Evolutionary conservation across 495 filamentous ascomycete genomes (phyloP).

Genomic region (Amphirosellinia nigrospora): DNA sequence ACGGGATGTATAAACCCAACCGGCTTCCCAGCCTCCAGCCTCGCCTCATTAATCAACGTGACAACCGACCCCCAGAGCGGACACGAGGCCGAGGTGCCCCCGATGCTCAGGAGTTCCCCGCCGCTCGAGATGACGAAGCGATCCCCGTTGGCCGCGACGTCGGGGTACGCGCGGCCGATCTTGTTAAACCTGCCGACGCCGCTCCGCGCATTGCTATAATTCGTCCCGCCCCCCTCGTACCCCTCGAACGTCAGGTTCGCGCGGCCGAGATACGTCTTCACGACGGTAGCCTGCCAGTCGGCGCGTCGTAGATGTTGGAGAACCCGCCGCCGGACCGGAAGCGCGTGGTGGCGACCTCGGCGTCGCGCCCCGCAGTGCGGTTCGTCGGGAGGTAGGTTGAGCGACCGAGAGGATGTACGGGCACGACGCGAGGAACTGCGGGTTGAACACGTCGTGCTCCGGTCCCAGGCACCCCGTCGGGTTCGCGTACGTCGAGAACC

Average conservation of each 20-base stretch:
- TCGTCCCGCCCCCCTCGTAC: constrained; percentile 39
- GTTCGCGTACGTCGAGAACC: constrained; percentile 49
- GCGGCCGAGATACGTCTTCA: constrained; percentile 57
- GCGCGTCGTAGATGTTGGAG: constrained; percentile 67
- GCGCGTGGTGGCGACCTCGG: constrained; percentile 50
- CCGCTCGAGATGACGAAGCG: constrained; percentile 58
- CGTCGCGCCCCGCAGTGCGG: constrained; percentile 34
- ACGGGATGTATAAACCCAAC: constrained; percentile 69
- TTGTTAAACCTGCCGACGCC: constrained; percentile 53
- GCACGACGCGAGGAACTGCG: constrained; percentile 40
- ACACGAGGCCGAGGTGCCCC: constrained; percentile 42
- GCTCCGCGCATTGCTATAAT: constrained; percentile 29
- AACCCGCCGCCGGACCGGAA: constrained; percentile 69
- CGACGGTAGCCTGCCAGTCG: constrained; percentile 62
- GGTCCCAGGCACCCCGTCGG: constrained; percentile 36
- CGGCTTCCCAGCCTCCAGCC: constrained; percentile 57
- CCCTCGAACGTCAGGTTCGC: constrained; percentile 48
- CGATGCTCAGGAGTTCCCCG: constrained; percentile 53
- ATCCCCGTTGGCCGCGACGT: constrained; percentile 64
- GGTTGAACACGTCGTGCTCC: constrained; percentile 37
- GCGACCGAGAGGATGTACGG: constrained; percentile 39
- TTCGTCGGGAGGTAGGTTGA: constrained; percentile 40
- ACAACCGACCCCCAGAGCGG: constrained; percentile 55
- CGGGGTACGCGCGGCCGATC: constrained; percentile 64
- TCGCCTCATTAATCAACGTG: constrained; percentile 68